Evolutionary conservation across 495 filamentous ascomycete species (phyloP).

Genomic region (Sordaria brevicollis): DNA sequence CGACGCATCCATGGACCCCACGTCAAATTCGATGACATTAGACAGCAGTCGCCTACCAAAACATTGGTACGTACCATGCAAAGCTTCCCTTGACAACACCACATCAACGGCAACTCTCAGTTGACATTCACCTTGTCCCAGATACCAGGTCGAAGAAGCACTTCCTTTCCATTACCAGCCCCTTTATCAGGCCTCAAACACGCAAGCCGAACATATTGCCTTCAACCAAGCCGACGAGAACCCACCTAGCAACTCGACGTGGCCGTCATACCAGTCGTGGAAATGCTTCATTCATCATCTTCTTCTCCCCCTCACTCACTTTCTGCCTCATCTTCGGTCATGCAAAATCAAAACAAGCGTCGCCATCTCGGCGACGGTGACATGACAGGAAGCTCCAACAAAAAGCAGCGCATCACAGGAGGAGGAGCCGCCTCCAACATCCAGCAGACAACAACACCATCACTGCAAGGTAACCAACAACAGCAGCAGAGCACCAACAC

Average conservation of each 20-base stretch:
- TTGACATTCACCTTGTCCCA: neutral
- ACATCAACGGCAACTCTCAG: neutral
- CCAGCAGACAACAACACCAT: neutral
- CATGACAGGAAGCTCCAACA: neutral
- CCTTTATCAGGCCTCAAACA: neutral
- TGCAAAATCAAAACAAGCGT: neutral
- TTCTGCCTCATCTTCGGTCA: neutral
- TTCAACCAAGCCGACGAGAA: neutral
- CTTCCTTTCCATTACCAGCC: neutral
- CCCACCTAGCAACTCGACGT: neutral
- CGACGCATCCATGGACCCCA: neutral
- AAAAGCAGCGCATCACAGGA: neutral
- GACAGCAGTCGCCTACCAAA: neutral
- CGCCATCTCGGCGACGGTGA: neutral
- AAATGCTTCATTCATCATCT: neutral
- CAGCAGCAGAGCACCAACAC: slow-evolving; percentile 4
- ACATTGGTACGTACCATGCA: neutral
- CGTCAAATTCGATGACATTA: neutral
- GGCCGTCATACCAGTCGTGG: neutral
- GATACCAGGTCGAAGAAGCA: neutral
- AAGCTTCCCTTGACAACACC: neutral
- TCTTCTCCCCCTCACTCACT: neutral
- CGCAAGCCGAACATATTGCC: neutral
- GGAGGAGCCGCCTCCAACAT: neutral
- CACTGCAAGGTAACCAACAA: neutral